Conservation (phyloP, 495 filamentous ascomycete genomes). For the Xylaria intraflava region DNA sequence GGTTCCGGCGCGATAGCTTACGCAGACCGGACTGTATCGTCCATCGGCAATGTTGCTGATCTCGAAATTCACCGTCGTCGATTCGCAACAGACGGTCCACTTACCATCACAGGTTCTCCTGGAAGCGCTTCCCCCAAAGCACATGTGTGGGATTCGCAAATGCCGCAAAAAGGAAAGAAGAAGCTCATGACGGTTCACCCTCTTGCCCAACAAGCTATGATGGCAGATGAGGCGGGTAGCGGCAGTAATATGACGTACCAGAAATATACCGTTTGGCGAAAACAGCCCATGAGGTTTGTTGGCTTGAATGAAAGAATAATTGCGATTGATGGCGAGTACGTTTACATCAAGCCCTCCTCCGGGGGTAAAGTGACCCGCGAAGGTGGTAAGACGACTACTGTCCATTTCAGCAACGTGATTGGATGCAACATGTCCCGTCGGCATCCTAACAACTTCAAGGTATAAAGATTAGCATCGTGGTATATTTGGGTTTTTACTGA, state of each 20-base stretch:
- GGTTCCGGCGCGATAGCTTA: slow-evolving; percentile 74
- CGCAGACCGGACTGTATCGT: slow-evolving; percentile 82
- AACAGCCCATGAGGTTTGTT: slow-evolving; percentile 90
- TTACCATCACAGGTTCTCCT: slow-evolving; percentile 70
- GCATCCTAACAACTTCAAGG: slow-evolving; percentile 88
- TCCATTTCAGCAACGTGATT: slow-evolving; percentile 87
- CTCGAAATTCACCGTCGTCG: slow-evolving; percentile 83
- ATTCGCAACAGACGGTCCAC: slow-evolving; percentile 71
- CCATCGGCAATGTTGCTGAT: slow-evolving; percentile 73
- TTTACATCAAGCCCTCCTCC: slow-evolving; percentile 80
- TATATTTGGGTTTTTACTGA: slow-evolving; percentile 7
- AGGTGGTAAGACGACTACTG: slow-evolving; percentile 74
- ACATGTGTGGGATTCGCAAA: slow-evolving; percentile 47
- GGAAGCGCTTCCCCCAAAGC: slow-evolving; percentile 76
- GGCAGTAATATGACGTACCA: slow-evolving; percentile 56
- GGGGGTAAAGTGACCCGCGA: slow-evolving; percentile 51
- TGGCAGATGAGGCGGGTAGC: slow-evolving; percentile 62
- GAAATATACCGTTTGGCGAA: slow-evolving; percentile 86
- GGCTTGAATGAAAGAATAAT: slow-evolving; percentile 76
- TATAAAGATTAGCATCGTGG: slow-evolving; percentile 23
- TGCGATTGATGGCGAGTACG: slow-evolving; percentile 88
- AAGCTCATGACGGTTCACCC: slow-evolving; percentile 64
- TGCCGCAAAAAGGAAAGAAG: slow-evolving; percentile 61
- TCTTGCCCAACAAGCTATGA: slow-evolving; percentile 57
- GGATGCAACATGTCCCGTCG: slow-evolving; percentile 87